phyloP scores from a whole-genome alignment of 192 early-diverging fungal genomes.

The Mortierella hygrophila region DNA sequence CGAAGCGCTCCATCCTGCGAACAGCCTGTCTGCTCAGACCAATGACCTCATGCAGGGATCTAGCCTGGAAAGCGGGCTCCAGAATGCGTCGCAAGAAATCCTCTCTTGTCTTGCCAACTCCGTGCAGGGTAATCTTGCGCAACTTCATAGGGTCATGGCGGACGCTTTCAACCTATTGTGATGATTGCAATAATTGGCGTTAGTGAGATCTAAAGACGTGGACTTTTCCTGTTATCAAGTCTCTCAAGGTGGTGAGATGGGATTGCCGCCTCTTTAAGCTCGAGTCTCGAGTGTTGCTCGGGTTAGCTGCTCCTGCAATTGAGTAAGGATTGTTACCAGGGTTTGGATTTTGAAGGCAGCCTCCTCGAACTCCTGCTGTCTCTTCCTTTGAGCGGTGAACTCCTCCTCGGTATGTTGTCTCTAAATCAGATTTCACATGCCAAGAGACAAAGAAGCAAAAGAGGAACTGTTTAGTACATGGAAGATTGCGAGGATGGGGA shows the following conservation, averaged over 20 bases:
- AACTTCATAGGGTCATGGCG: constrained; percentile 55
- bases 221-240: no score
- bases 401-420: constrained; percentile 47
- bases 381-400: constrained; percentile 45
- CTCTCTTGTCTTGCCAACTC: constrained; percentile 59
- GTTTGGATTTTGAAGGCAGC: constrained; percentile 41
- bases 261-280: no score
- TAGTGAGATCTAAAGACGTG: not conserved
- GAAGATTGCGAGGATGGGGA: not conserved
- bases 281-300: no score
- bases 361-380: constrained; percentile 51
- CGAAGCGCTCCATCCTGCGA: constrained; percentile 70
- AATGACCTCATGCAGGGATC: constrained; percentile 75
- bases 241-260: no score
- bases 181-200: not conserved
- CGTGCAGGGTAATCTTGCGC: constrained; percentile 51
- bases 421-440: constrained; percentile 17
- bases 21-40: constrained; percentile 67
- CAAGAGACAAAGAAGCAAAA: not conserved
- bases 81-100: constrained; percentile 60
- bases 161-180: constrained; percentile 35
- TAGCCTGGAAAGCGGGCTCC: constrained; percentile 51
- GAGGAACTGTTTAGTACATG: not conserved
- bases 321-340: constrained; percentile 15
- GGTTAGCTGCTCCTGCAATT: not conserved